These are phyloP conservation scores for Botrytis hyacinthi DNA, from an alignment of 2,329 filamentous ascomycete species.

Conservation along the genomic window DNA sequence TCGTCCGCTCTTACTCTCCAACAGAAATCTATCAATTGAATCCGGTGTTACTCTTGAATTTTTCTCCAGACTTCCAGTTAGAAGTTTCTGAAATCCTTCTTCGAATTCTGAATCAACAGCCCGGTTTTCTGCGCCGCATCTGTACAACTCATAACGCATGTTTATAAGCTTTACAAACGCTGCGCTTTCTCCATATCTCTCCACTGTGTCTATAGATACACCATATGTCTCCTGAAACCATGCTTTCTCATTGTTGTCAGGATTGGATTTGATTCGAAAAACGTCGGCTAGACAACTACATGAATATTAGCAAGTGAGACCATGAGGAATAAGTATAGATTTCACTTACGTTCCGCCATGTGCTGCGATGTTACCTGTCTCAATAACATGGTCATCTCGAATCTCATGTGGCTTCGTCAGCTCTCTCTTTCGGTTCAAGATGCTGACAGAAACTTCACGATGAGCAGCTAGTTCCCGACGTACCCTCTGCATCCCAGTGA, in stretches of 20 bases:
- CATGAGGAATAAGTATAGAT: not conserved
- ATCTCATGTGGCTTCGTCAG: not conserved
- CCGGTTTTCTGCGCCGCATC: not conserved
- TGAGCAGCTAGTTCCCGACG: not conserved
- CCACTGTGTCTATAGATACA: not conserved
- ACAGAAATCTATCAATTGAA: not conserved
- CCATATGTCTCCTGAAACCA: conserved; percentile 6
- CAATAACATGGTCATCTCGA: not conserved
- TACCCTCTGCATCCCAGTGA: not conserved
- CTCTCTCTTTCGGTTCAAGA: conserved; percentile 8
- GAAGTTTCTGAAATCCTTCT: not conserved
- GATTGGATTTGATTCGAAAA: conserved; percentile 1
- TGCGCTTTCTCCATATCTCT: not conserved
- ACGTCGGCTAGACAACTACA: conserved; percentile 7
- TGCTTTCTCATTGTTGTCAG: not conserved
- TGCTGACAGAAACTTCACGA: conserved; percentile 5
- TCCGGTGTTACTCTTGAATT: not conserved
- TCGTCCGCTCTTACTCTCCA: not conserved
- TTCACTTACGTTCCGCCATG: conserved; percentile 16
- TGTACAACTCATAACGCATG: conserved; percentile 10
- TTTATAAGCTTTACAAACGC: conserved; percentile 10
- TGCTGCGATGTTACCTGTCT: not conserved
- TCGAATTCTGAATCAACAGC: not conserved
- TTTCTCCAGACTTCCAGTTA: not conserved
- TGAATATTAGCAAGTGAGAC: not conserved